Base-by-base conservation (phyloP, 2,329 filamentous ascomycete species). In the Ophiosphaerella narmari region DNA sequence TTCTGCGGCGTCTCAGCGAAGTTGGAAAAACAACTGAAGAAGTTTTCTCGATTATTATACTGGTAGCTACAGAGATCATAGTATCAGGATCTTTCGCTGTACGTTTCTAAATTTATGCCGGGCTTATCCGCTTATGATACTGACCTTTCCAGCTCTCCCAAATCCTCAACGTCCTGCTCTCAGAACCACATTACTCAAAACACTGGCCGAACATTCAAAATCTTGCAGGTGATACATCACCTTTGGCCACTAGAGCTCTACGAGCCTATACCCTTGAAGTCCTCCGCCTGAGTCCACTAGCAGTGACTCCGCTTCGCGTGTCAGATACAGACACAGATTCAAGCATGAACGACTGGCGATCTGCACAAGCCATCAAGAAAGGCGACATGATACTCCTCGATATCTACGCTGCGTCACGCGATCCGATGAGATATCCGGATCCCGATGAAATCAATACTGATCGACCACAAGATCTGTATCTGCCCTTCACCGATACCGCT, bases 181-280 rank as follows among this genome's bases (percentile, higher is more conserved):
- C 50, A 14, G 51, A 57, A 21, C 43, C 46, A 1, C 45, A 54
- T 14, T 43, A 47, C 48, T 43, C 41, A 8, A 29, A 21, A 23
- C 46, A 55, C 44, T 58, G 55, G 55, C 38, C 55, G 6, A 31
- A 16, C 5, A 56, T 56, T 24, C 48, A 50, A 11, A 40, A 41
- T 14, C 35, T 54, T 4, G 47, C 50, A 4, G 21, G 21, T 1
- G 41, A 53, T 18, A 33, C 44, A 18, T 24, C 46, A 6, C 43
- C 50, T 8, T 29, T 7, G 2, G 37, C 50, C 7, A 46, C 46
- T 31, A 43, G 49, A 32, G 36, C 39, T 32, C 46, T 54, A 1
- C 46, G 46, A 18, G 46, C 43, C 32, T 59, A 59, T 34, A 47
- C 41, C 1, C 33, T 50, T 8, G 56, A 56, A 43, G 47, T 40